phyloP scores from a whole-genome alignment of 768 basidiomycete species.

The Termitomyces sp. region DNA sequence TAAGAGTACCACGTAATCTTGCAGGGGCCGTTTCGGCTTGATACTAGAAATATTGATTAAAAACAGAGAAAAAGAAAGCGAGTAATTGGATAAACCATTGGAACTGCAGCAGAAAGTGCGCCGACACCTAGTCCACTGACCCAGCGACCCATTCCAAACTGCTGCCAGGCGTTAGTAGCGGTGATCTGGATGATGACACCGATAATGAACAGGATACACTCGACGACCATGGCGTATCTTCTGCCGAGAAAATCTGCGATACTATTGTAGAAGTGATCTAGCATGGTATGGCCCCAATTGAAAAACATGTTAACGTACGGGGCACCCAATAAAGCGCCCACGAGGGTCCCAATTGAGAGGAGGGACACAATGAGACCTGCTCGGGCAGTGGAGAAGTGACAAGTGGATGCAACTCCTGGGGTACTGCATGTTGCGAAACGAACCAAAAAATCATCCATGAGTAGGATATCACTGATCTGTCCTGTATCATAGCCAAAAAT shows the following conservation, averaged over 20 bases:
- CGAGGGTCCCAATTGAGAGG: conserved; percentile 66
- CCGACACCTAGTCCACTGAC: conserved; percentile 69
- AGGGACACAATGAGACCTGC: conserved; percentile 69
- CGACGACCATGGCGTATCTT: conserved; percentile 60
- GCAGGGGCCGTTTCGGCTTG: conserved; percentile 73
- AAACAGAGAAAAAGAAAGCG: conserved; percentile 2
- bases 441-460: conserved; percentile 66
- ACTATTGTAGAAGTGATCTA: conserved; percentile 24
- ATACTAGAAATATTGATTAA: conserved; percentile 33
- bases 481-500: conserved; percentile 73
- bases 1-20: conserved; percentile 67
- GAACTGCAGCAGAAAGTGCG: conserved; percentile 63
- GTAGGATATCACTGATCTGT: conserved; percentile 73
- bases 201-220: conserved; percentile 54
- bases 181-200: conserved; percentile 62
- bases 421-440: conserved; percentile 57
- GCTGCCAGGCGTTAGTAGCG: conserved; percentile 53
- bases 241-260: conserved; percentile 65
- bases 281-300: conserved; percentile 1
- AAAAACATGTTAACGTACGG: conserved; percentile 36
- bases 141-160: conserved; percentile 64
- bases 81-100: conserved; percentile 39
- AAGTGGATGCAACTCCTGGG: conserved; percentile 36
- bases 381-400: conserved; percentile 53
- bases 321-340: conserved; percentile 61